phyloP scores from a whole-genome alignment of 2,329 filamentous ascomycete genomes.

The Samsoniella hepiali region DNA sequence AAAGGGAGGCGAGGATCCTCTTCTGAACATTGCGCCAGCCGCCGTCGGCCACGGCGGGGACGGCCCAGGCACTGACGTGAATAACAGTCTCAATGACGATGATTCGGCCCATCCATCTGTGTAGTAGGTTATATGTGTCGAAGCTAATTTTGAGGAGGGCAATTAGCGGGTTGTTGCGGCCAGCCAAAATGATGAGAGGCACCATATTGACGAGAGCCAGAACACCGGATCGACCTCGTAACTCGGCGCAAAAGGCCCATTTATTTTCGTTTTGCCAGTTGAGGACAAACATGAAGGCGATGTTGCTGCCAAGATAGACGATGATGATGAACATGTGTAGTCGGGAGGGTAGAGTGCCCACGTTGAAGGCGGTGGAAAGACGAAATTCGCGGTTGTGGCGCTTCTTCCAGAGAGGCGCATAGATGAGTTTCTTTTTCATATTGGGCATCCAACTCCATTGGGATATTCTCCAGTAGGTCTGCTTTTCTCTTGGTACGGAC shows the following conservation, averaged over 20 bases:
- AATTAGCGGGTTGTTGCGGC: constrained; percentile 92
- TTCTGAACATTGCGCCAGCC: constrained; percentile 58
- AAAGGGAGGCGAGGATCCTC: constrained; percentile 55
- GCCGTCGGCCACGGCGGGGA: constrained; percentile 64
- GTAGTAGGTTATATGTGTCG: constrained; percentile 83
- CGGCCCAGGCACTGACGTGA: constrained; percentile 70
- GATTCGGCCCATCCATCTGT: constrained; percentile 73
- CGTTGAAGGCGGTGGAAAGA: constrained; percentile 57
- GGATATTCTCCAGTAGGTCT: constrained; percentile 57
- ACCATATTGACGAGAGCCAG: constrained; percentile 88
- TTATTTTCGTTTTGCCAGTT: constrained; percentile 57
- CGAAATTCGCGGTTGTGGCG: constrained; percentile 66
- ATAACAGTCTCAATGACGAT: constrained; percentile 64
- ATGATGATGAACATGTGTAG: constrained; percentile 57
- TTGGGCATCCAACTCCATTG: constrained; percentile 60
- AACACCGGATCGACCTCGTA: constrained; percentile 81
- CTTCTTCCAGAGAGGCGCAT: constrained; percentile 62
- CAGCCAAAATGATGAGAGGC: constrained; percentile 81
- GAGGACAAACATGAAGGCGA: constrained; percentile 60
- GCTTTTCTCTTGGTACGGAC: constrained; percentile 48
- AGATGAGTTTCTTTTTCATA: constrained; percentile 57
- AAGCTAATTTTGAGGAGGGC: constrained; percentile 80
- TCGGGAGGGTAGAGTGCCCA: constrained; percentile 62
- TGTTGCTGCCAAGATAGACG: constrained; percentile 58
- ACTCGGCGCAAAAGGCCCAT: constrained; percentile 69